phyloP scores from a whole-genome alignment of 352 stramenopile species.

The Globisporangium orthogonon region DNA sequence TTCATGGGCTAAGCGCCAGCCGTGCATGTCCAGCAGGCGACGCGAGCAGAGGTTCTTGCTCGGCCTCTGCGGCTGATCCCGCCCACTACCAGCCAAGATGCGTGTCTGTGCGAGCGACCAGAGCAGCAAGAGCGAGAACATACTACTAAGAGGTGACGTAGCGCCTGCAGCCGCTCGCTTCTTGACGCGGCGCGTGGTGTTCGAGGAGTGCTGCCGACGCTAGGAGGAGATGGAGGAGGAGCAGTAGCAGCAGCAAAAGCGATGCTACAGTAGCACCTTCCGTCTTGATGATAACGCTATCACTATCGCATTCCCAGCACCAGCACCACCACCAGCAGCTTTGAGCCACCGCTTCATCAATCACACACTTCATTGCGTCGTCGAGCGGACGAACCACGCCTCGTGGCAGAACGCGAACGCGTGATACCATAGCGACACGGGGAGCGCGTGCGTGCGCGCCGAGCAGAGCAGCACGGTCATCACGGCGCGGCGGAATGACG shows the following conservation, averaged over 20 bases:
- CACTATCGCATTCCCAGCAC: not conserved
- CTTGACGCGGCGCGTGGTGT: too few relatives aligned
- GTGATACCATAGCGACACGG: slow-evolving; percentile 36
- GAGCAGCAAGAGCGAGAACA: too few relatives aligned
- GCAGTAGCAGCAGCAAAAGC: too few relatives aligned
- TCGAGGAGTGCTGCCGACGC: too few relatives aligned
- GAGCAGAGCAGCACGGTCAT: slow-evolving; percentile 43
- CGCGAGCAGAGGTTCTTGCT: too few relatives aligned
- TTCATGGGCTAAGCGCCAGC: slow-evolving; percentile 82
- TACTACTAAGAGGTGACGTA: too few relatives aligned
- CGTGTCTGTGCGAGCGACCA: too few relatives aligned
- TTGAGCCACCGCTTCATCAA: not conserved
- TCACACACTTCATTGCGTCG: not conserved
- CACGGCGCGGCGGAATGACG: slow-evolving; percentile 28
- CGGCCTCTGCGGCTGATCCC: not conserved
- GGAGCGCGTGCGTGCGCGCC: slow-evolving; percentile 29
- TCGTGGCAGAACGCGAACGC: slow-evolving; percentile 54
- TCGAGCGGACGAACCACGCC: slow-evolving; percentile 32
- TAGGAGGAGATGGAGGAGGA: too few relatives aligned
- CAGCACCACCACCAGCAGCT: not conserved
- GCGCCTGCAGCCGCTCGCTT: too few relatives aligned
- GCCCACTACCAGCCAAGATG: too few relatives aligned
- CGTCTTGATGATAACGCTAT: not conserved
- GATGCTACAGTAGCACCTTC: too few relatives aligned
- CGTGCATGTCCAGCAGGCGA: not conserved